phyloP scores from a whole-genome alignment of 2,329 filamentous ascomycete genomes.

The Fusarium scirpi region DNA sequence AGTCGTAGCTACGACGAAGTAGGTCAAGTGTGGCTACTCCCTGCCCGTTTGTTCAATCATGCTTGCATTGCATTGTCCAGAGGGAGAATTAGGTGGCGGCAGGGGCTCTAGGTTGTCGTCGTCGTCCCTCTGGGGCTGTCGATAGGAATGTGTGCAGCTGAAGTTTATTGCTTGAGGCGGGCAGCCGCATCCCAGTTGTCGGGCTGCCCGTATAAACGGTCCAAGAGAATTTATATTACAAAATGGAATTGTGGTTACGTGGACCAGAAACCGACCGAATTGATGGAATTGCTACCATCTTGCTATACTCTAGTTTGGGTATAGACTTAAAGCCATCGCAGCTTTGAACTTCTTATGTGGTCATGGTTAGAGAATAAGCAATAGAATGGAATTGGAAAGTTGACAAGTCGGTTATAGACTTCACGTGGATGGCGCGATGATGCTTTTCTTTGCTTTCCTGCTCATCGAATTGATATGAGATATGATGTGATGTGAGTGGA shows the following conservation, averaged over 20 bases:
- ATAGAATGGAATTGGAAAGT: background rate
- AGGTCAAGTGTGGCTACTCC: slow-evolving; percentile 29
- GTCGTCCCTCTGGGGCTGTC: slow-evolving; percentile 16
- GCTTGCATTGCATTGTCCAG: background rate
- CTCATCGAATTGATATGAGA: background rate
- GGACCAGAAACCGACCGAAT: background rate
- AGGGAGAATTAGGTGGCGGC: background rate
- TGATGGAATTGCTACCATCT: background rate
- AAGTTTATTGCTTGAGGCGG: slow-evolving; percentile 18
- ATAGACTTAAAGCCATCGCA: background rate
- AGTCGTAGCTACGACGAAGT: slow-evolving; percentile 7
- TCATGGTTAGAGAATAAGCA: background rate
- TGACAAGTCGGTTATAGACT: background rate
- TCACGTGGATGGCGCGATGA: background rate
- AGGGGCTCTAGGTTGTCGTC: slow-evolving; percentile 13
- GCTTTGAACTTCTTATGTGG: background rate
- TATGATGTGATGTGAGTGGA: background rate
- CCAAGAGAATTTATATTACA: background rate
- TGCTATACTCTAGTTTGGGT: background rate
- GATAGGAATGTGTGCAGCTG: slow-evolving; percentile 29
- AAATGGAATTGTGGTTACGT: background rate
- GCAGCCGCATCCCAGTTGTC: slow-evolving; percentile 5
- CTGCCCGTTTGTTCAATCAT: slow-evolving; percentile 9
- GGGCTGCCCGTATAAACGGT: slow-evolving; percentile 21
- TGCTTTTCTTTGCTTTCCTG: background rate